A percentile compares a stretch with the other conserved stretches of the same genome.
These are phyloP conservation scores for Sicyos baderoa DNA, from an alignment of 306 rosid species.

Conservation along the genomic window DNA sequence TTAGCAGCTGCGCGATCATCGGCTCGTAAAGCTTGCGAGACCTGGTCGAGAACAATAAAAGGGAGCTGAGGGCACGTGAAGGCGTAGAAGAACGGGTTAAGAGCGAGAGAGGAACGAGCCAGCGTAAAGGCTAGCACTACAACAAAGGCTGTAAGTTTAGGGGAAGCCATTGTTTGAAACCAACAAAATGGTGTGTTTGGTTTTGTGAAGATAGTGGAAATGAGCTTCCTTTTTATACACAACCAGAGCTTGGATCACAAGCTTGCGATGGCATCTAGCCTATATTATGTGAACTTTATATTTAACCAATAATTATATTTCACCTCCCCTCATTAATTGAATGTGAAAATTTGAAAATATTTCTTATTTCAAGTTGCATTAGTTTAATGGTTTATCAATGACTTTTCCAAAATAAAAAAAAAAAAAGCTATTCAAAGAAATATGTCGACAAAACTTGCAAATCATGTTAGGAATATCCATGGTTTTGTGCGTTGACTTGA, in stretches of 20 bases:
- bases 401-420: too few species aligned
- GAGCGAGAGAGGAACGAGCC: not conserved
- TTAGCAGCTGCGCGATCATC: slow-evolving; percentile 13
- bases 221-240: slow-evolving; percentile 1
- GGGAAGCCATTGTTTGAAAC: not conserved
- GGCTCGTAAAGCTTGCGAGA: not conserved
- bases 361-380: not conserved
- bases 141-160: not conserved
- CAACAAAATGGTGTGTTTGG: not conserved
- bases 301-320: not conserved
- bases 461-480: not conserved
- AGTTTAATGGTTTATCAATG: not conserved
- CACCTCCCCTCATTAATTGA: not conserved
- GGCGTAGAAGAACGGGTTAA: slow-evolving; percentile 6
- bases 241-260: not conserved
- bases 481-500: not conserved
- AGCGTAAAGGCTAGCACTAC: not conserved
- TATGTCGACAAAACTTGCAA: not conserved
- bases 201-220: not conserved
- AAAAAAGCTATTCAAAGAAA: not conserved
- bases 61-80: slow-evolving; percentile 15
- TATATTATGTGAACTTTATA: not conserved
- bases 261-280: not conserved
- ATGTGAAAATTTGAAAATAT: not conserved
- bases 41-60: not conserved